phyloP scores from a whole-genome alignment of 23 red algal species.

The Gracilaria vermiculophylla region DNA sequence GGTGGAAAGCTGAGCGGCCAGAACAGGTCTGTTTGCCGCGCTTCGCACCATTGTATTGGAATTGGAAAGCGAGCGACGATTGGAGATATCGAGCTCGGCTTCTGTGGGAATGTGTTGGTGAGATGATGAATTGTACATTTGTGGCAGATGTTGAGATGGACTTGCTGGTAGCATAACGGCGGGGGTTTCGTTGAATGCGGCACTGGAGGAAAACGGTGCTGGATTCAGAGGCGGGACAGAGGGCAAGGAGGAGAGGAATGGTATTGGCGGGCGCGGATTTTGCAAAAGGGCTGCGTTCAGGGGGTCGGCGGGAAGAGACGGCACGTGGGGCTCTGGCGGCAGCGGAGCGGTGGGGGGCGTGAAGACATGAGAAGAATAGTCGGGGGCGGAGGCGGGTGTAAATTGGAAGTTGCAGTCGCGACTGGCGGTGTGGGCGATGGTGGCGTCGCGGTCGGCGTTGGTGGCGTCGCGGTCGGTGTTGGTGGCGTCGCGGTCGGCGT shows the following conservation, averaged over 20 bases:
- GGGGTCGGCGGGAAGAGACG: neutral
- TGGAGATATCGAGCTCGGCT: neutral
- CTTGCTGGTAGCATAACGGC: neutral
- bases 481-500: too few species aligned
- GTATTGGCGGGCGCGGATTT: neutral
- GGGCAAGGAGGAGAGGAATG: neutral
- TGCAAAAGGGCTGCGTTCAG: neutral
- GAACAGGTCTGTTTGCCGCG: neutral
- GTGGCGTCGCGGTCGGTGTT: too few species aligned
- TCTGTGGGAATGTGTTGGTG: neutral
- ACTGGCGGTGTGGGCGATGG: too few species aligned
- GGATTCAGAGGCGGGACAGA: neutral
- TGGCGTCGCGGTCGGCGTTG: too few species aligned
- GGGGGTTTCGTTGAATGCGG: neutral
- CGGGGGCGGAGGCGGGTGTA: neutral
- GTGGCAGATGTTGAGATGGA: neutral
- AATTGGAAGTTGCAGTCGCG: neutral
- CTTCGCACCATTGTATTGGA: neutral
- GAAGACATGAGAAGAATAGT: neutral
- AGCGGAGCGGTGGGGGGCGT: neutral
- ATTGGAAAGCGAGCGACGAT: neutral
- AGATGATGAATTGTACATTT: neutral
- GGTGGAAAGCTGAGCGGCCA: neutral
- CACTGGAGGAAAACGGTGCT: neutral
- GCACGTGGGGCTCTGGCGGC: neutral